A percentile compares a stretch with the other conserved stretches of the same genome.
Evolutionary conservation across 306 rosid genomes (phyloP).

Genomic region (Inga leiocalycina): DNA sequence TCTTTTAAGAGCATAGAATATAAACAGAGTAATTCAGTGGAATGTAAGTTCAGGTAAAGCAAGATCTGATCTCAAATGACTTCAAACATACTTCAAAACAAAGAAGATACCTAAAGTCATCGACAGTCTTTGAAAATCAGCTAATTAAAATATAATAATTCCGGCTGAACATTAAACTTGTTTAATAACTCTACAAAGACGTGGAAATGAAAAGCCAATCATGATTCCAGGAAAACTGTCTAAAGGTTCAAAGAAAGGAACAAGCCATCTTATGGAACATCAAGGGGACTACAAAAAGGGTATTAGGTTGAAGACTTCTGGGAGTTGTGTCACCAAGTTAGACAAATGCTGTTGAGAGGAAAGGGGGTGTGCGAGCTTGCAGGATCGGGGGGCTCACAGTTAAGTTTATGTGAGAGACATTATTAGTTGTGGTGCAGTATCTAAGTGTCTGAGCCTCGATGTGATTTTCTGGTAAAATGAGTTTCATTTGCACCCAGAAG

Average conservation of each 20-base stretch:
- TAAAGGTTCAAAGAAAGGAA: not conserved
- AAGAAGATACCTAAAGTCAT: conserved; percentile 14
- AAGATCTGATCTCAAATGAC: not conserved
- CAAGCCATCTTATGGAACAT: not conserved
- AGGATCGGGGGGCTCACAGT: not conserved
- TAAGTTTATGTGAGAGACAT: too few species aligned
- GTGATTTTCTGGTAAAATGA: too few species aligned
- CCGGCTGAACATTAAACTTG: not conserved
- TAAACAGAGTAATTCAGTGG: not conserved
- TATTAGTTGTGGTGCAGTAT: too few species aligned
- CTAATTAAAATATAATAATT: not conserved
- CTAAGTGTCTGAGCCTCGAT: too few species aligned
- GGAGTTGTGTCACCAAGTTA: not conserved
- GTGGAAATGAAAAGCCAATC: not conserved
- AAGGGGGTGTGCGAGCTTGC: not conserved
- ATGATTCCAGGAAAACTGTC: not conserved
- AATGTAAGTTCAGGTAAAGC: not conserved
- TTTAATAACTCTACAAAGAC: not conserved
- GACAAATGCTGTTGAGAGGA: not conserved
- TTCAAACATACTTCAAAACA: conserved; percentile 12
- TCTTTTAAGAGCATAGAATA: not conserved
- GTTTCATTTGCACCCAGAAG: too few species aligned
- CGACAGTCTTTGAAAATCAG: conserved; percentile 18
- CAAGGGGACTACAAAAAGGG: not conserved
- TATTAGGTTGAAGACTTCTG: not conserved